A percentile compares a stretch with the other conserved stretches of the same genome.
Conservation (phyloP, 2,329 filamentous ascomycete species). For the Xylaria sp. region DNA sequence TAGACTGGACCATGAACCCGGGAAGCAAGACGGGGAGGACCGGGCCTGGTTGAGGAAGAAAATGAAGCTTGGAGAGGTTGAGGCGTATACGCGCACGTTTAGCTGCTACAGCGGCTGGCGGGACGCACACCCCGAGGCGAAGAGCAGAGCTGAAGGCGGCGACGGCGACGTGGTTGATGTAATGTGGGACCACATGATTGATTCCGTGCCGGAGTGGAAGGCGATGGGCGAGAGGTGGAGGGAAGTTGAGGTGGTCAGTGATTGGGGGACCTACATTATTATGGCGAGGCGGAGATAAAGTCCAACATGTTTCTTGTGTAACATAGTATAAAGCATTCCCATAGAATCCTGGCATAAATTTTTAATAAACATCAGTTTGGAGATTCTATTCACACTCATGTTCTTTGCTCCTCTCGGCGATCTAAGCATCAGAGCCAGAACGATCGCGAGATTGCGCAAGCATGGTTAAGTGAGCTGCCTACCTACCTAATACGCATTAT, state of each 20-base stretch:
- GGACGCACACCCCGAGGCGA: constrained; percentile 62
- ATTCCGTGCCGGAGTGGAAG: constrained; percentile 64
- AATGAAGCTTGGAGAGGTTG: constrained; percentile 66
- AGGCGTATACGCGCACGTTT: constrained; percentile 70
- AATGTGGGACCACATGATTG: constrained; percentile 68
- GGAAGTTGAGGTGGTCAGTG: constrained; percentile 64
- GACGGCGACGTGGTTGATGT: constrained; percentile 70
- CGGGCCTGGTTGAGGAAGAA: constrained; percentile 63
- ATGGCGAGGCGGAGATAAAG: constrained; percentile 59
- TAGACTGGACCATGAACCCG: constrained; percentile 68
- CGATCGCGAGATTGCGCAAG: too few relatives aligned
- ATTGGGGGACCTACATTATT: constrained; percentile 70
- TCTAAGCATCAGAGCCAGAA: too few relatives aligned
- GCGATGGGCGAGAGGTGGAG: constrained; percentile 60
- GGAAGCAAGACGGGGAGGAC: constrained; percentile 52
- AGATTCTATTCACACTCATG: too few relatives aligned
- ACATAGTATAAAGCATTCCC: neutral
- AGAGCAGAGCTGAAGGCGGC: constrained; percentile 63
- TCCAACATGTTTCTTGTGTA: neutral
- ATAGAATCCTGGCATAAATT: neutral
- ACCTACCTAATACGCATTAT: too few relatives aligned
- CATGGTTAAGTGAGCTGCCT: too few relatives aligned
- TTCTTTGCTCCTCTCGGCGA: too few relatives aligned
- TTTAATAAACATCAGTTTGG: neutral
- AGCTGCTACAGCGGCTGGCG: constrained; percentile 69